Conservation (phyloP, 2,329 filamentous ascomycete species). For the Trichoderma simmonsii region DNA sequence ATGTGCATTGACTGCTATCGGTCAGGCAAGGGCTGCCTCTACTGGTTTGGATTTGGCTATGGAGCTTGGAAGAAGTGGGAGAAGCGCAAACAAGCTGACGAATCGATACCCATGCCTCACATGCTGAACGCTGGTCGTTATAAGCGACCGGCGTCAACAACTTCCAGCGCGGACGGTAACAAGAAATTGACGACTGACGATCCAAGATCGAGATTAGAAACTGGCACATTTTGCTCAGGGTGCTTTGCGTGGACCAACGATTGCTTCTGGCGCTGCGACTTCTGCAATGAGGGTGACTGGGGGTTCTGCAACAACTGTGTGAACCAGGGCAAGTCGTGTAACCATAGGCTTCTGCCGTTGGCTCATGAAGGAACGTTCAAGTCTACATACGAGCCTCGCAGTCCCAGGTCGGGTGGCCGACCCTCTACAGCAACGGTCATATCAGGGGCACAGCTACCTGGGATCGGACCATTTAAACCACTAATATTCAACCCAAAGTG, state of each 20-base stretch:
- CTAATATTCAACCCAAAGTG: constrained; percentile 73
- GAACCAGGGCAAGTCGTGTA: constrained; percentile 76
- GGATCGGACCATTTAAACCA: constrained; percentile 58
- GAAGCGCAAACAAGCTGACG: constrained; percentile 41
- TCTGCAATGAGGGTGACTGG: constrained; percentile 91
- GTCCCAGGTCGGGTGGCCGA: constrained; percentile 42
- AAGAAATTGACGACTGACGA: constrained; percentile 63
- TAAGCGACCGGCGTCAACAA: constrained; percentile 45
- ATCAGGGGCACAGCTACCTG: constrained; percentile 44
- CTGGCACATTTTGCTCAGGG: constrained; percentile 78
- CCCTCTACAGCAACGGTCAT: constrained; percentile 49
- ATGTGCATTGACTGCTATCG: constrained; percentile 82
- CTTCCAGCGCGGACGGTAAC: constrained; percentile 53
- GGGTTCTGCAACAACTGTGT: constrained; percentile 89
- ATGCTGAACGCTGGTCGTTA: constrained; percentile 59
- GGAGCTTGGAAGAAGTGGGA: constrained; percentile 68
- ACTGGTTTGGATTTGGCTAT: constrained; percentile 87
- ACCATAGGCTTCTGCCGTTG: constrained; percentile 75
- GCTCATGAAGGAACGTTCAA: constrained; percentile 52
- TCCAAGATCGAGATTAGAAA: constrained; percentile 65
- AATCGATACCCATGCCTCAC: constrained; percentile 49
- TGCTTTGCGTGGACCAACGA: constrained; percentile 73
- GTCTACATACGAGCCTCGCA: constrained; percentile 34
- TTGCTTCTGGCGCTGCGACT: constrained; percentile 85
- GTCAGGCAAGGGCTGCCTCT: constrained; percentile 68